A percentile compares a stretch with the other conserved stretches of the same genome.
Conservation (phyloP, 805 yeast species). For the Isabelozyma pseudorhagii region DNA sequence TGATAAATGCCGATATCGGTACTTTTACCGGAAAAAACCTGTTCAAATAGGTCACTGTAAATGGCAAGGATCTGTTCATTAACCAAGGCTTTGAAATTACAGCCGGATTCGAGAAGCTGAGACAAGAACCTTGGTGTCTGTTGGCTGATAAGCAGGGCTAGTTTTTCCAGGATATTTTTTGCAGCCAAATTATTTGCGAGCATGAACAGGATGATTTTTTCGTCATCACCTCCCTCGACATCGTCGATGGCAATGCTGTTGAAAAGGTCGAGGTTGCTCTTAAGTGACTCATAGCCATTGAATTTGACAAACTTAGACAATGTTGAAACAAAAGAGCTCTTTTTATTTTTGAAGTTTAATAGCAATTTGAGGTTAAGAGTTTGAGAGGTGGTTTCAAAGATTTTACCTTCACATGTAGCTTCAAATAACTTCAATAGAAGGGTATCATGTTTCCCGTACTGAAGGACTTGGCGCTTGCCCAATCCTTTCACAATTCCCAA, state of each 20-base stretch:
- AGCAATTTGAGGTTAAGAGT: constrained; percentile 48
- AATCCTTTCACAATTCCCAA: constrained; percentile 59
- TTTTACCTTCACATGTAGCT: constrained; percentile 45
- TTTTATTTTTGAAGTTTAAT: constrained; percentile 31
- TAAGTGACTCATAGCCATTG: constrained; percentile 23
- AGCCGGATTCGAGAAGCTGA: constrained; percentile 9
- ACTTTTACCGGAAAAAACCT: constrained; percentile 1
- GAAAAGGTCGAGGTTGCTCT: constrained; percentile 9
- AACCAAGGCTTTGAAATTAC: constrained; percentile 1
- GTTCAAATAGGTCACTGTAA: background rate
- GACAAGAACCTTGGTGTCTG: constrained; percentile 4
- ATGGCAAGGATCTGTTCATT: background rate
- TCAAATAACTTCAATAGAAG: constrained; percentile 29
- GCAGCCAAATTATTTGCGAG: background rate
- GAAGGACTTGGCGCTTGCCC: constrained; percentile 17
- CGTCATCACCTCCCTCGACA: background rate
- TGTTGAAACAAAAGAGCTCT: constrained; percentile 18
- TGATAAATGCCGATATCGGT: constrained; percentile 11
- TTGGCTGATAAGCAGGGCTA: background rate
- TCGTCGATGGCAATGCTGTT: background rate
- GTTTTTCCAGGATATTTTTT: background rate
- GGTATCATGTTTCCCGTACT: constrained; percentile 22
- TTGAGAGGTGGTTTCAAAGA: constrained; percentile 51
- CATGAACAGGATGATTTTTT: background rate
- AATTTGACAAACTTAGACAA: constrained; percentile 38